Evolutionary conservation across 768 basidiomycete genomes (phyloP).

Genomic region (Termitomyces sp.): DNA sequence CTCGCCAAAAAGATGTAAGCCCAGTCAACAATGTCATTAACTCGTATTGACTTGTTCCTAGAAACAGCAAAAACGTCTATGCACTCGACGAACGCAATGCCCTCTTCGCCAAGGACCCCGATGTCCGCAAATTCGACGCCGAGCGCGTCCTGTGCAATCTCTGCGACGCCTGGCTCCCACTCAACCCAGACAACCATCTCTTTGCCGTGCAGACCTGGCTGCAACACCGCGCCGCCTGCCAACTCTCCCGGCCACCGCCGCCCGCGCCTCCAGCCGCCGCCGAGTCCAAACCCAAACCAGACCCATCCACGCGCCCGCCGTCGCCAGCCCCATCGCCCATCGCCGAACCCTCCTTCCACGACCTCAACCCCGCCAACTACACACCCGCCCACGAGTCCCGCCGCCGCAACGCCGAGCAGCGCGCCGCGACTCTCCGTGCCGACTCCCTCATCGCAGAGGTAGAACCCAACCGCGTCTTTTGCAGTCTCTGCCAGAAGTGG

Average conservation of each 20-base stretch:
- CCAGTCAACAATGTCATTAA: too few relatives aligned
- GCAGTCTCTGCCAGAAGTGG: constrained; percentile 74
- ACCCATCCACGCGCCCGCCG: neutral
- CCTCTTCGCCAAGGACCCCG: constrained; percentile 57
- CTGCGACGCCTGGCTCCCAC: constrained; percentile 64
- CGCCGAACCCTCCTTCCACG: constrained; percentile 36
- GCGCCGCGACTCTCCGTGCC: constrained; percentile 63
- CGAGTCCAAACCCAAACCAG: neutral
- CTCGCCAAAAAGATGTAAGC: constrained; percentile 63
- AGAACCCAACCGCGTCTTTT: constrained; percentile 73
- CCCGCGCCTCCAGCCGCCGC: too few relatives aligned
- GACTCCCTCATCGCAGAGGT: constrained; percentile 65
- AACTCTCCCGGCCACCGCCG: constrained; percentile 21
- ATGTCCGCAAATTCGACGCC: constrained; percentile 70
- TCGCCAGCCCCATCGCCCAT: neutral
- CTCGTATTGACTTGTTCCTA: neutral
- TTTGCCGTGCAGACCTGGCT: constrained; percentile 63
- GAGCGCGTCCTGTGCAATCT: constrained; percentile 66
- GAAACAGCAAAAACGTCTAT: constrained; percentile 46
- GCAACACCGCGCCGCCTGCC: constrained; percentile 54
- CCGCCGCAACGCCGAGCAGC: constrained; percentile 73
- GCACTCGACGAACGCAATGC: constrained; percentile 58
- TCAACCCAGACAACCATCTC: constrained; percentile 55
- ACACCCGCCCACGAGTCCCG: constrained; percentile 61
- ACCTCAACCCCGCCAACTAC: constrained; percentile 54